Evolutionary conservation across 1,284 basidiomycete species (phyloP).

Genomic region (Microbotryum scabiosae): DNA sequence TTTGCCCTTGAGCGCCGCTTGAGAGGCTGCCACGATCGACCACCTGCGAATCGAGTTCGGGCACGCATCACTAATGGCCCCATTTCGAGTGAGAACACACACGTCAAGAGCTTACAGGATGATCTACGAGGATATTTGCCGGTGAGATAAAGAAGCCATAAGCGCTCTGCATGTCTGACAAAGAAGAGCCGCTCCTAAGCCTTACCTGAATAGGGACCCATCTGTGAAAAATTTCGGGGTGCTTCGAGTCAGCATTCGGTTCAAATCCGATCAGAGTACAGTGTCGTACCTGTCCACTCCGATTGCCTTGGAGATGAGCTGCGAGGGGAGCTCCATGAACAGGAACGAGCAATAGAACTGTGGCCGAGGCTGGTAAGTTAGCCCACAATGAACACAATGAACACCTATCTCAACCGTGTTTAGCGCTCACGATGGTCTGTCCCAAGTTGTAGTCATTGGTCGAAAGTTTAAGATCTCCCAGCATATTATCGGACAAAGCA

Average conservation of each 20-base stretch:
- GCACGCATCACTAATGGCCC: too few species aligned
- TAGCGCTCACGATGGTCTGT: constrained; percentile 26
- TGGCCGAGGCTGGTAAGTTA: neutral
- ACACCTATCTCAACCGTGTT: constrained; percentile 4
- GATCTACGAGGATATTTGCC: too few species aligned
- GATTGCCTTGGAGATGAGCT: constrained; percentile 40
- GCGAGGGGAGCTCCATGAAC: constrained; percentile 25
- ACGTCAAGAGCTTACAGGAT: too few species aligned
- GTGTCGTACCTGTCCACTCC: constrained; percentile 39
- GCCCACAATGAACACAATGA: neutral
- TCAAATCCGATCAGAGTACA: too few species aligned
- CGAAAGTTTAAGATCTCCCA: constrained; percentile 39
- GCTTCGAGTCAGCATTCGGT: neutral
- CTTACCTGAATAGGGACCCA: constrained; percentile 35
- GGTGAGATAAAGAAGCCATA: too few species aligned
- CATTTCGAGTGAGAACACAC: too few species aligned
- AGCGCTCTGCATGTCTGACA: too few species aligned
- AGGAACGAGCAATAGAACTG: constrained; percentile 7
- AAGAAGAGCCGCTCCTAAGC: too few species aligned
- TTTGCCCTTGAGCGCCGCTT: constrained; percentile 33
- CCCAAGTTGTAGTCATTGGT: constrained; percentile 41
- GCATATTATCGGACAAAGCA: constrained; percentile 40
- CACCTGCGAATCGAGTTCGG: constrained; percentile 22
- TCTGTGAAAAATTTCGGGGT: too few species aligned
- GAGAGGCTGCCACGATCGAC: constrained; percentile 37